Base-by-base conservation (phyloP, 108 stramenopile species). In the Cyclostephanos invisitatus region DNA sequence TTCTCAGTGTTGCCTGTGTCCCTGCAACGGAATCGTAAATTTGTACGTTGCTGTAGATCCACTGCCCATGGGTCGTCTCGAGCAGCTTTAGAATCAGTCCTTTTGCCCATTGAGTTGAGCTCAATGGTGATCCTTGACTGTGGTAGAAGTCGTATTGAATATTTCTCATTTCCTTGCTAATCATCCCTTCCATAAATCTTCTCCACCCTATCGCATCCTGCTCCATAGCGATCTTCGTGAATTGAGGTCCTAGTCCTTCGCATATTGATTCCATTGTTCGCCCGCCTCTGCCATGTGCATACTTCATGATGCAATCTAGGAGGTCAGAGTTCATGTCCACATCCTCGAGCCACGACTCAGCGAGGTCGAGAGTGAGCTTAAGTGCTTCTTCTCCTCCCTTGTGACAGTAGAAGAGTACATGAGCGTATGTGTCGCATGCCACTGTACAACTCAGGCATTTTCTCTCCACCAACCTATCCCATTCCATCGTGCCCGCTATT, bases 151-250 rank as follows among this genome's bases (percentile, higher is more conserved):
- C 9, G 40, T 11, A 11, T 9, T 42, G 40, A 9, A 42, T 42
- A 11, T 42, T 9, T 8, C 40, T 8, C n/a, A n/a, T n/a, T n/a
- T n/a, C n/a, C n/a, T n/a, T n/a, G n/a, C n/a, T n/a, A n/a, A n/a
- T n/a, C n/a, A n/a, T n/a, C n/a, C n/a, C n/a, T n/a, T n/a, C n/a
- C n/a, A n/a, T n/a, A n/a, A n/a, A n/a, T n/a, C n/a, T 11, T 5
- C 68, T 44, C 68, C 68, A 69, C 14, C 68, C 68, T 38, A 69
- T 57, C 24, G 42, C 46, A 44, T 69, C 68, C 15, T 69, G 68
- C 3, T 25, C 25, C 5, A 4, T 3, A 15, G 55, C 55, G 35
- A 69, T 29, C 15, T 38, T 14, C 1, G 11, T n/a, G 7, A 51
- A 36, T 0, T 4, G 0, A 21, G 18, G 10, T 12, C 7, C 29